Conservation (phyloP, 257 asterid genomes). For the Nicotiana benthamiana region DNA sequence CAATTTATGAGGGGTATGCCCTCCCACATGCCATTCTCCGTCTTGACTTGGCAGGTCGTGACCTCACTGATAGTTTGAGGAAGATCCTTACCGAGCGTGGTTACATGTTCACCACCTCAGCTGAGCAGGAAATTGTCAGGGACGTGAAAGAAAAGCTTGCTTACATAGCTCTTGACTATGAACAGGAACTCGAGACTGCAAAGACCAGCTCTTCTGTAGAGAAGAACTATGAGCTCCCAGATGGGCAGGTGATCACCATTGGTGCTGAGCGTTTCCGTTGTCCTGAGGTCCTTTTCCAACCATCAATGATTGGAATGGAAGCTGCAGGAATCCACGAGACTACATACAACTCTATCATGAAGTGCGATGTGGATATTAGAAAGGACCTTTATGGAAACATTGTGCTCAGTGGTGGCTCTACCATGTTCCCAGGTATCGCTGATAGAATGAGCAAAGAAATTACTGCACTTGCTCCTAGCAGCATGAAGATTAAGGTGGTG, state of each 20-base stretch:
- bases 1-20: constrained; percentile 41
- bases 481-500: constrained; percentile 45
- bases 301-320: constrained; percentile 37
- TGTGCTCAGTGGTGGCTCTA: constrained; percentile 41
- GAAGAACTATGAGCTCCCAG: constrained; percentile 41
- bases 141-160: constrained; percentile 38
- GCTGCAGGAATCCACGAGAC: constrained; percentile 45
- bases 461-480: constrained; percentile 39
- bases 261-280: constrained; percentile 40
- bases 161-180: constrained; percentile 38
- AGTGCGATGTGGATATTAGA: constrained; percentile 42
- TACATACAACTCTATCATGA: constrained; percentile 38
- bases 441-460: constrained; percentile 42
- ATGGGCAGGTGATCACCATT: constrained; percentile 41
- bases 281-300: constrained; percentile 48
- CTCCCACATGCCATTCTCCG: constrained; percentile 41
- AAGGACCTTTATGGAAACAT: constrained; percentile 39
- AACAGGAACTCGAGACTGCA: constrained; percentile 31
- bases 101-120: constrained; percentile 34
- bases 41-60: constrained; percentile 43
- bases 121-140: constrained; percentile 40
- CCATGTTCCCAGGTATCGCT: constrained; percentile 39
- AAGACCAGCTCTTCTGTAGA: constrained; percentile 35
- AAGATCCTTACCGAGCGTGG: constrained; percentile 43
- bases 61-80: constrained; percentile 31